Conservation (phyloP, 73 alveolate genomes). For the Tetrahymena elliotti region DNA sequence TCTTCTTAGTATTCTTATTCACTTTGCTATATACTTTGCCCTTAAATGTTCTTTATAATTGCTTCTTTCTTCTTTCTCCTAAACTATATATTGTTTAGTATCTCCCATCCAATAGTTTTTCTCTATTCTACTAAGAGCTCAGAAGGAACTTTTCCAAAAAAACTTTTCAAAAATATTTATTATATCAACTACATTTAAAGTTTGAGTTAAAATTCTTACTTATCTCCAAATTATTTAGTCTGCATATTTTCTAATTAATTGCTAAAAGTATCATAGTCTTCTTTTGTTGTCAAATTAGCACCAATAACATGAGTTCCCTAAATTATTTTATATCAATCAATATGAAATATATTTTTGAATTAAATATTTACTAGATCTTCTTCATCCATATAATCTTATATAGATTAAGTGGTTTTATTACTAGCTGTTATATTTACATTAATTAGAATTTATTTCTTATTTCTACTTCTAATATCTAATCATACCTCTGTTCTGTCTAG, state of each 20-base stretch:
- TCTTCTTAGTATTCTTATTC: background rate
- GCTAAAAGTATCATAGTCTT: background rate
- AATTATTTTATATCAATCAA: background rate
- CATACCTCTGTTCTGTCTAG: background rate
- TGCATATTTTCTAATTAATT: background rate
- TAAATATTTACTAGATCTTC: background rate
- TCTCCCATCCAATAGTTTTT: background rate
- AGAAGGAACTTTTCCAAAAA: background rate
- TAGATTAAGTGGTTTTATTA: background rate
- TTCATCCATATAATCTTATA: background rate
- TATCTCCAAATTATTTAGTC: background rate
- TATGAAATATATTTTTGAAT: background rate
- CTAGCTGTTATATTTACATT: background rate
- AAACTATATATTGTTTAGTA: background rate
- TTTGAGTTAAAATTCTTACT: background rate
- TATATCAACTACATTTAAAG: background rate
- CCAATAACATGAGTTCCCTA: background rate
- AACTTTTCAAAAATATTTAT: background rate
- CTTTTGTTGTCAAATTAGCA: background rate
- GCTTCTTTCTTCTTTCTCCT: background rate
- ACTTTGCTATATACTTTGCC: background rate
- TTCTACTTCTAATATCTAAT: background rate
- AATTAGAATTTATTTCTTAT: background rate
- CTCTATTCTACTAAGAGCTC: background rate
- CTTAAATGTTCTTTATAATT: background rate